Conservation (phyloP, 2,329 filamentous ascomycete species). For the Tolypocladium inflatum region DNA sequence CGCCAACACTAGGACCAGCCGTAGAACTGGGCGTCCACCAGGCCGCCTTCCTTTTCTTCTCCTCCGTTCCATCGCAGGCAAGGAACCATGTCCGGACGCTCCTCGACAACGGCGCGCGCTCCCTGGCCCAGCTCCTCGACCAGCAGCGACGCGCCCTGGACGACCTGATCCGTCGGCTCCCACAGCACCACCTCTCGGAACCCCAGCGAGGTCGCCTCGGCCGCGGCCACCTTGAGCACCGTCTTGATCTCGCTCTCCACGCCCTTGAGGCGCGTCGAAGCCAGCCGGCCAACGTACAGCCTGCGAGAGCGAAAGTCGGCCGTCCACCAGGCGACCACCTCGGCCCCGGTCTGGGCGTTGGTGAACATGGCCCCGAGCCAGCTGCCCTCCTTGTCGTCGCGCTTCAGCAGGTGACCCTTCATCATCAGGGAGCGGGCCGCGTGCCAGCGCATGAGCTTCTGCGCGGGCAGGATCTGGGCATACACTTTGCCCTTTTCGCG, state of each 20-base stretch:
- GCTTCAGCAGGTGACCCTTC: constrained; percentile 10
- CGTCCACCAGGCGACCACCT: constrained; percentile 24
- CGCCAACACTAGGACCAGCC: constrained; percentile 7
- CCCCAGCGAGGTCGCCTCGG: constrained; percentile 20
- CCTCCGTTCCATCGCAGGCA: constrained; percentile 25
- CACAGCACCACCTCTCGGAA: constrained; percentile 24
- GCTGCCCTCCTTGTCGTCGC: background rate
- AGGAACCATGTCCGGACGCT: constrained; percentile 21
- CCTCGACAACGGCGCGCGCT: constrained; percentile 17
- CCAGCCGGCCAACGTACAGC: constrained; percentile 10
- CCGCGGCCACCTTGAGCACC: constrained; percentile 22
- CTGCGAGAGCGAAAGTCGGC: constrained; percentile 19
- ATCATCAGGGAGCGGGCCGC: constrained; percentile 17
- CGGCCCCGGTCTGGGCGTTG: constrained; percentile 4
- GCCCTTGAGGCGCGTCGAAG: constrained; percentile 8
- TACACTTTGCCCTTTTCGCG: constrained; percentile 17
- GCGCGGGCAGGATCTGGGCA: constrained; percentile 22
- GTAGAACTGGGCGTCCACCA: constrained; percentile 21
- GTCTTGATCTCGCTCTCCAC: constrained; percentile 13
- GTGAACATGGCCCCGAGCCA: constrained; percentile 3
- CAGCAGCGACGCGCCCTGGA: constrained; percentile 17
- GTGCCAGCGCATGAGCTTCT: constrained; percentile 21
- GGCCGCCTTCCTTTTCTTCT: constrained; percentile 8
- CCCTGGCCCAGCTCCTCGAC: constrained; percentile 26
- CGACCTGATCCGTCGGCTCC: constrained; percentile 23